Base-by-base conservation (phyloP, 768 basidiomycete species). In the Naganishia antarctica region DNA sequence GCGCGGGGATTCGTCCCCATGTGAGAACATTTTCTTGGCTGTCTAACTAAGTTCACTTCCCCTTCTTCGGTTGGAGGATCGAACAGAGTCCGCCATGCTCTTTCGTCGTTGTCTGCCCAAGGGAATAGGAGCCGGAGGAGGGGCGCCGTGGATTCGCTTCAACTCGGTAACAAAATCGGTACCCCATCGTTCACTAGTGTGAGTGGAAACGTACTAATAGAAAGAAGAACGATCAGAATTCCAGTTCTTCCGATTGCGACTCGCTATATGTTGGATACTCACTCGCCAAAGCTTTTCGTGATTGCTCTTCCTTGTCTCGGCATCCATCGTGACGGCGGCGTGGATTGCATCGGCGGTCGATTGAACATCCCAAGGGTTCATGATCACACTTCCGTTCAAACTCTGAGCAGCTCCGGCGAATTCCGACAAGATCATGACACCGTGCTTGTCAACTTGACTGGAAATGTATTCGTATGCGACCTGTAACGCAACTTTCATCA, bases 381-480 rank as follows among this genome's bases (percentile, higher is more conserved):
- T 91, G 74, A 99, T 91, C 70, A 99, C 83, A 34, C 88, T 89
- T 23, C 96, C 96, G 75, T 98, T 97, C 67, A 99, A 80, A 68
- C 86, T 89, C 79, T 97, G 93, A 16, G 91, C 93, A 11, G 96
- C 96, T 29, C 96, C 96, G 3, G 96, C 94, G 70, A 99, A 98
- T 77, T 99, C 96, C 71, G 92, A 96, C 13, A 99, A 83, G 76
- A 99, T 96, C 88, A 99, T 91, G 18, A 89, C 89, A 44, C 96
- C 96, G 74, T 97, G 91, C 13, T 88, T 84, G 43, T 87, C 85
- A 72, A 91, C 87, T 73, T 98, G 96, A 70, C 90, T 92, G 0
- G 93, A 91, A 70, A 98, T 87, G 77, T 98, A 99, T 78, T 99
- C 96, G 80, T 98, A 99, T 12, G 93, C 94, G 47, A 98, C 53